Evolutionary conservation across 2,329 filamentous ascomycete genomes (phyloP), one percentile per base, ranked within the genome.

Genomic region (Peltaster fructicola): DNA sequence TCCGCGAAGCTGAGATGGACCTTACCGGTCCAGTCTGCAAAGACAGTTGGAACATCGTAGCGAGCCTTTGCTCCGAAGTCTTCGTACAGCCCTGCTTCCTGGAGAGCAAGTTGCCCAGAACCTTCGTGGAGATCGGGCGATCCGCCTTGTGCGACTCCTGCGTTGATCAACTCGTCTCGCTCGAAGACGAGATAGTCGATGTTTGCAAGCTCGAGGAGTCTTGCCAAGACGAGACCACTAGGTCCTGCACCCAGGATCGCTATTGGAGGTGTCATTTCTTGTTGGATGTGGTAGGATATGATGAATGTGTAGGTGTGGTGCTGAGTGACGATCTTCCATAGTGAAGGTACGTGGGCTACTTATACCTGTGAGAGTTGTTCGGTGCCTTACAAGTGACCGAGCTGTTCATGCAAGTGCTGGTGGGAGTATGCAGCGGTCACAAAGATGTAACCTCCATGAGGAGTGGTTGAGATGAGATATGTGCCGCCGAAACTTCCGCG

Each of bases 191-290:
- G 35, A 31, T 38, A 43, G 14, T 32, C 26, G 20, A 47, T 39
- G 14, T 25, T 24, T 12, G 26, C 15, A 3, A 36, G 8, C 4
- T 35, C 20, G 5, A 50, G 34, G 2, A 50, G 27, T 13, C 43
- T 35, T 15, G 34, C 46, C 8, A 48, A 38, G 5, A 34, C 32
- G 9, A 47, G 39, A 14, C 46, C 45, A 8, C 30, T 31, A 11
- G 45, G 45, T 5, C 45, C 45, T 8, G 40, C 44, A 22, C 45
- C 45, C 7, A 48, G 30, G 18, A 48, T 47, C n/a, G 43, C 44
- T 23, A 47, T 41, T 23, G 35, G 27, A 23, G 35, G 35, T 16
- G 24, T 17, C 27, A 34, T 32, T 18, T 18, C 17, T 7, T 18
- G 17, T 18, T 18, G 17, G 17, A 18, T 18, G 17, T 11, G 9